Percentiles rank a stretch among this genome's conserved stretches.
Evolutionary conservation across 1,284 basidiomycete genomes (phyloP).

Genomic region (Puccinia triticina): DNA sequence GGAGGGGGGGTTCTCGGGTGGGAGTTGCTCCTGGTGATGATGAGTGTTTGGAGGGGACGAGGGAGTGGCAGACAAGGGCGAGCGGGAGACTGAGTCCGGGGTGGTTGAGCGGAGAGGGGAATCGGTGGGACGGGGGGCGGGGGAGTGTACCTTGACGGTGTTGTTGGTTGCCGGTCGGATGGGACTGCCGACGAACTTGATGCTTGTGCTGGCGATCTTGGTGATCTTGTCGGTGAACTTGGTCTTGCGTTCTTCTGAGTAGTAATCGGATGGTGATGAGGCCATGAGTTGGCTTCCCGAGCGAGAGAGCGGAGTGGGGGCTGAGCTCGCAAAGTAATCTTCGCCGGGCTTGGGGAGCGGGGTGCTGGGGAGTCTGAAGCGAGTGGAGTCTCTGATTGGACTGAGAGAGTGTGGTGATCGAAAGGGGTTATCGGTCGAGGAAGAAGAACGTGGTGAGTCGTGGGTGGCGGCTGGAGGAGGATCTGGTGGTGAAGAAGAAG

Average conservation of each 20-base stretch:
- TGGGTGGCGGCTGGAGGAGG: constrained; percentile 1
- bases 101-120: background rate
- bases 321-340: background rate
- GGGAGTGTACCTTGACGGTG: constrained; percentile 27
- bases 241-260: constrained; percentile 21
- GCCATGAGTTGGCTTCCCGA: background rate
- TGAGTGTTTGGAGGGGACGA: background rate
- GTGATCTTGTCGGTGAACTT: constrained; percentile 52
- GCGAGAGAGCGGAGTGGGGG: background rate
- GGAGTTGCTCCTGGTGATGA: background rate
- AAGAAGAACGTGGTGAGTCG: background rate
- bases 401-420: background rate
- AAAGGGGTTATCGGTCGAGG: background rate
- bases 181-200: constrained; percentile 48
- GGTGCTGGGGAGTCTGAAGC: background rate
- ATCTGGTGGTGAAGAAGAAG: background rate
- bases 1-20: background rate
- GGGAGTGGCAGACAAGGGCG: background rate
- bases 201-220: constrained; percentile 55
- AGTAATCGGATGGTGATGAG: background rate
- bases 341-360: background rate
- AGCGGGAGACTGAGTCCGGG: background rate
- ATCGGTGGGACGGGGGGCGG: background rate
- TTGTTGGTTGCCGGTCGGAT: constrained; percentile 26
- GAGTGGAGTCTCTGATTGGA: constrained; percentile 33